Conservation (phyloP, 139 green algal species). For the Volvox reticuliferus region DNA sequence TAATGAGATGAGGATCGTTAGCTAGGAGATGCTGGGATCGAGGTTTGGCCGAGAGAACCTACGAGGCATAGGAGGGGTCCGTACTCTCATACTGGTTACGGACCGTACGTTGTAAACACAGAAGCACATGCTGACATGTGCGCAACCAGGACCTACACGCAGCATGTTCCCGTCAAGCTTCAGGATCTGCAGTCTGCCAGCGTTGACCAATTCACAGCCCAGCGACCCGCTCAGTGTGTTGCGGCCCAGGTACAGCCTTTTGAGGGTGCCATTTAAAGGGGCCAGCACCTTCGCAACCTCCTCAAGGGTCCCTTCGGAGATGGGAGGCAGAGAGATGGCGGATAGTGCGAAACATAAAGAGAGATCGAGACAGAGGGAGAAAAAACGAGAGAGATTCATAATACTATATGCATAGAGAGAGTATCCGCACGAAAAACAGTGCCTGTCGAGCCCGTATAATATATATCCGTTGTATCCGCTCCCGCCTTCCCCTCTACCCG, state of each 20-base stretch:
- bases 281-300: background rate
- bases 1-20: background rate
- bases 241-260: slow-evolving; percentile 27
- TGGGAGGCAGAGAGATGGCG: background rate
- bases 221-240: slow-evolving; percentile 31
- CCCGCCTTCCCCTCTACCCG: no score
- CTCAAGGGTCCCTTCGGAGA: background rate
- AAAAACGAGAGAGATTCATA: background rate
- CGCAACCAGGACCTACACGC: no score
- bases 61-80: no score
- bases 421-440: no score
- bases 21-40: no score
- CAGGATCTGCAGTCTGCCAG: slow-evolving; percentile 21
- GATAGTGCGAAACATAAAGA: background rate
- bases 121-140: no score
- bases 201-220: slow-evolving; percentile 15
- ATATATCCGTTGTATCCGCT: no score
- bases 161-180: slow-evolving; percentile 28
- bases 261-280: background rate
- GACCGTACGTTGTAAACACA: no score
- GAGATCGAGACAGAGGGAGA: background rate
- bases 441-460: no score
- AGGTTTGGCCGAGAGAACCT: no score
- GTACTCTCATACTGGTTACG: no score
- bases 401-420: no score